A percentile compares a stretch with the other conserved stretches of the same genome.
These are phyloP conservation scores for Colletotrichum kahawae DNA, from an alignment of 2,329 filamentous ascomycete species.

Conservation along the genomic window DNA sequence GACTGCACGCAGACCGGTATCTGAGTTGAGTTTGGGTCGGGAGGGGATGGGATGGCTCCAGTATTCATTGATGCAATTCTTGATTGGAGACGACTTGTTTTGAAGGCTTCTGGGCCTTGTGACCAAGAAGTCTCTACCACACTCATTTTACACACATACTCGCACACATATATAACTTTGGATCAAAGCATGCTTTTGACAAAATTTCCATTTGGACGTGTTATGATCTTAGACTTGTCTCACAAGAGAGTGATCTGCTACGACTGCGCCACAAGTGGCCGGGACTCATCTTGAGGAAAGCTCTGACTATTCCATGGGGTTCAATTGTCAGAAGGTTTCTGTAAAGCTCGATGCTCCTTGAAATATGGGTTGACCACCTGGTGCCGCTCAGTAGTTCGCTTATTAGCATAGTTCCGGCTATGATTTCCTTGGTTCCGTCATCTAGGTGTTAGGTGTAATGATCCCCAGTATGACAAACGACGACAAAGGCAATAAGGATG, in stretches of 20 bases:
- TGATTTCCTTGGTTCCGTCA: fast-evolving
- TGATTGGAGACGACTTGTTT: background rate
- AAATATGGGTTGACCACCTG: too few relatives aligned
- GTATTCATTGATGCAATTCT: background rate
- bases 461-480: background rate
- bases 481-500: fast-evolving
- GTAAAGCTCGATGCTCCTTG: too few relatives aligned
- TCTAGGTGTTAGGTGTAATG: fast-evolving
- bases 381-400: too few relatives aligned
- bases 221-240: background rate
- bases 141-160: background rate
- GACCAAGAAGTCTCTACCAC: background rate
- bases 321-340: background rate
- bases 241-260: background rate
- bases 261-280: background rate
- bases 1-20: background rate
- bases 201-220: background rate
- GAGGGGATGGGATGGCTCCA: fast-evolving
- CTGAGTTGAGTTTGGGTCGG: background rate
- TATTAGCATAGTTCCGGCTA: background rate
- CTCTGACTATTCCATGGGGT: fast-evolving
- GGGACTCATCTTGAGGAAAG: fast-evolving
- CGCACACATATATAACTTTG: background rate
- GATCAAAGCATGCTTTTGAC: background rate
- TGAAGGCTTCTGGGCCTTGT: fast-evolving